Base-by-base conservation (phyloP, 345 rosid species). In the Pistacia integerrima region DNA sequence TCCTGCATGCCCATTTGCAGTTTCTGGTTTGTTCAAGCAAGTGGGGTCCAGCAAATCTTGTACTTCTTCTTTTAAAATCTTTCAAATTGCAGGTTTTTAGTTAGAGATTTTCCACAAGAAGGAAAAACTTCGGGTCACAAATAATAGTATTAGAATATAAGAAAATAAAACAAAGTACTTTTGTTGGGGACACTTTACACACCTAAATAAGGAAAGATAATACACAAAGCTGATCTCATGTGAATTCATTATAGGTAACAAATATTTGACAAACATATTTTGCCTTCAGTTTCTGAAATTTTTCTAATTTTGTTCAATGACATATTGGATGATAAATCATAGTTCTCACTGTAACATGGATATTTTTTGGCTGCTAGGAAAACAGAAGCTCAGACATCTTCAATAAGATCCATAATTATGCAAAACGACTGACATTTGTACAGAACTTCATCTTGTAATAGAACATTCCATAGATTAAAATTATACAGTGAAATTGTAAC, bases 11-110 rank as follows among this genome's bases (percentile, higher is more conserved):
- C 87, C 91, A 65, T 82, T 88, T 11, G 85, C 77, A 76, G 82
- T 69, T 64, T 92, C 99, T 68, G 93, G 55, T 82, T 90, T 96
- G 85, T 79, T 86, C 78, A 82, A 62, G 61, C 79, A 77, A 66
- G 82, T 13, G 9, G 94, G 87, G 83, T 96, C 98, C 84, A 96
- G 85, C 89, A 96, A 90, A 86, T 96, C 99, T 73, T 70, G 90
- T 14, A 96, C 98, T 89, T 96, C 99, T 90, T 96, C 99, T 88
- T 94, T 96, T 79, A 91, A 89, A 86, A 96, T 96, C 99, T 96
- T 82, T 63, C 49, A 81, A 67, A 82, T 62, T 2, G 82, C 75
- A 59, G 77, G 46, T 41, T 55, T 69, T 72, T 63, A 41, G 28
- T 86, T 73, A 84, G 82, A 79, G 65, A 69, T 52, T 38, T 30